These are phyloP conservation scores for Chondrus crispus DNA, from an alignment of 23 red algal species.

Conservation along the genomic window DNA sequence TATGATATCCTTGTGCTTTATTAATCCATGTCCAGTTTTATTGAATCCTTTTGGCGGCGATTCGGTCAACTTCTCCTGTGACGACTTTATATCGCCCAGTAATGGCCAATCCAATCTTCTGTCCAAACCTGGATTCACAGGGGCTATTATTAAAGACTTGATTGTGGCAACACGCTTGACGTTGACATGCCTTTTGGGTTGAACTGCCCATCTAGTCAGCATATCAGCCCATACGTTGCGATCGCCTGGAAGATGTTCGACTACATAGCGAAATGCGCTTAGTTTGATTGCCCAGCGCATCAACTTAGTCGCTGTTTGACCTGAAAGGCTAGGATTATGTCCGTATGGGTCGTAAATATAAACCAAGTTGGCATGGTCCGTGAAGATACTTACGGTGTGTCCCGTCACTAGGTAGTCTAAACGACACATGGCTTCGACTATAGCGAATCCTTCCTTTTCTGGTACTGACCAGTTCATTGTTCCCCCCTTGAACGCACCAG, in stretches of 20 bases:
- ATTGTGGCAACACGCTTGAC: not conserved
- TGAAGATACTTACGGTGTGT: not conserved
- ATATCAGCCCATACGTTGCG: constrained; percentile 19
- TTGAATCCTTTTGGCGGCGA: not conserved
- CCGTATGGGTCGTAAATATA: constrained; percentile 9
- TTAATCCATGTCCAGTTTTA: not conserved
- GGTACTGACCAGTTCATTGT: not conserved
- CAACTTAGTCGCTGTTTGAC: not conserved
- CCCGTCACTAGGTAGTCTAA: not conserved
- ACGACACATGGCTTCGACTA: constrained; percentile 10
- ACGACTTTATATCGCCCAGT: not conserved
- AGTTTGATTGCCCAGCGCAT: constrained; percentile 4
- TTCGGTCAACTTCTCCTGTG: not conserved
- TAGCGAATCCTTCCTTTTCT: constrained; percentile 2
- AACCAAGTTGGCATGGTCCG: constrained; percentile 6
- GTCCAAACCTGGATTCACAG: not conserved
- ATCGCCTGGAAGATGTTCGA: constrained; percentile 1
- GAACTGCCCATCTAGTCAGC: not conserved
- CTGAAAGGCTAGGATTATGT: not conserved
- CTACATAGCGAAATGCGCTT: not conserved
- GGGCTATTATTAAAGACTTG: not conserved
- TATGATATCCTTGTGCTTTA: not conserved
- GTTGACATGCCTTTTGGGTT: not conserved
- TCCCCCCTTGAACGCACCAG: not conserved
- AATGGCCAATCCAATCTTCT: constrained; percentile 14